These are phyloP conservation scores for Paracorniculantispora psalliotae DNA, from an alignment of 2,329 filamentous ascomycete genomes.

Conservation along the genomic window DNA sequence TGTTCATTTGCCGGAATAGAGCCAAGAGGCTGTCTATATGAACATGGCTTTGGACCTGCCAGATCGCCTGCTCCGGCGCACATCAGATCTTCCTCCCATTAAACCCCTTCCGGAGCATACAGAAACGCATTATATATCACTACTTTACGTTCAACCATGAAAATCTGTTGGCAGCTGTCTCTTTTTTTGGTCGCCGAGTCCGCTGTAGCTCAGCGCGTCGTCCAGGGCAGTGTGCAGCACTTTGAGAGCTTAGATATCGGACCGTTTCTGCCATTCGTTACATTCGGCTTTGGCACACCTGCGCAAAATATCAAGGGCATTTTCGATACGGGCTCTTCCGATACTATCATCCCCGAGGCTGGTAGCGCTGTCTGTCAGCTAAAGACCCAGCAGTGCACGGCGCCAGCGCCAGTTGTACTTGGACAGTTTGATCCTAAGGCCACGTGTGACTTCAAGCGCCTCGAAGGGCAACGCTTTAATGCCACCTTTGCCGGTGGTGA, in stretches of 20 bases:
- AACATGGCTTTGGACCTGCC: background rate
- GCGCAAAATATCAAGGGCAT: background rate
- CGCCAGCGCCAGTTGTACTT: background rate
- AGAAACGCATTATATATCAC: background rate
- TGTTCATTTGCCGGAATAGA: background rate
- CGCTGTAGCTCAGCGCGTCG: background rate
- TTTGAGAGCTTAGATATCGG: background rate
- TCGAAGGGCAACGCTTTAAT: background rate
- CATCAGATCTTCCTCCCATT: background rate
- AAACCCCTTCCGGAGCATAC: background rate
- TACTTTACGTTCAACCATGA: background rate
- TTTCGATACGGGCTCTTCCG: background rate
- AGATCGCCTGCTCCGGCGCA: background rate
- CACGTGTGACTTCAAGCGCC: background rate
- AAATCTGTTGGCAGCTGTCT: background rate
- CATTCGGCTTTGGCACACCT: background rate
- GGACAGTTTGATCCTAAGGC: background rate
- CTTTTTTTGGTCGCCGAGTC: background rate
- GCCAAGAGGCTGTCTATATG: background rate
- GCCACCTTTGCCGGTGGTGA: background rate
- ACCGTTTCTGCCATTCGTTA: background rate
- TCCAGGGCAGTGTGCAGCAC: background rate
- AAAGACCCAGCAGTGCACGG: background rate
- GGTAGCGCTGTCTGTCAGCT: background rate
- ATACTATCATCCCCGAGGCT: background rate